Evolutionary conservation across 768 basidiomycete genomes (phyloP).

Genomic region (Lentinula edodes): DNA sequence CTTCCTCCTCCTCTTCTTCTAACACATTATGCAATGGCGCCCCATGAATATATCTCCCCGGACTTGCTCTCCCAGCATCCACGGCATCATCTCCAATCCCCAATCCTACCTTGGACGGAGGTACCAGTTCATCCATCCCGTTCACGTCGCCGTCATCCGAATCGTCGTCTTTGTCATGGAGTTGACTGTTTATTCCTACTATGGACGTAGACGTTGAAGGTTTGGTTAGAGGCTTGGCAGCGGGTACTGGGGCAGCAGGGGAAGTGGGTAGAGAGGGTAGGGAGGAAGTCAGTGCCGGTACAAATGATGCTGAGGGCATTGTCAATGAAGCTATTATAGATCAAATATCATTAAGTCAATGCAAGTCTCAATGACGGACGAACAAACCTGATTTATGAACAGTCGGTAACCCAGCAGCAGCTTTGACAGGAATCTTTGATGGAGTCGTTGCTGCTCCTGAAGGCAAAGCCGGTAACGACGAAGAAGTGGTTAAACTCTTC

Average conservation of each 20-base stretch:
- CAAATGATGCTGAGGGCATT: slow-evolving; percentile 11
- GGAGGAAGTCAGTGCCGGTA: not conserved
- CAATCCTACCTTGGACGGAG: slow-evolving; percentile 22
- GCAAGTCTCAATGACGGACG: slow-evolving; percentile 12
- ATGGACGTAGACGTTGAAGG: not conserved
- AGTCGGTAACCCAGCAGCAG: slow-evolving; percentile 4
- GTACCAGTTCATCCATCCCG: not conserved
- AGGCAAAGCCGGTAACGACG: slow-evolving; percentile 25
- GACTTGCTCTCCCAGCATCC: slow-evolving; percentile 55
- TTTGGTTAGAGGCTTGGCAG: not conserved
- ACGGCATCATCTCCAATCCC: slow-evolving; percentile 38
- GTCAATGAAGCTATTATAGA: not conserved
- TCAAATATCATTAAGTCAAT: not conserved
- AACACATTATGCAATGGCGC: slow-evolving; percentile 83
- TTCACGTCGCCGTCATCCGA: not conserved
- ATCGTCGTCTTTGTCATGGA: not conserved
- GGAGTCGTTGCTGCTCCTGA: slow-evolving; percentile 8
- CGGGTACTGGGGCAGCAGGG: not conserved
- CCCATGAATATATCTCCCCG: slow-evolving; percentile 74
- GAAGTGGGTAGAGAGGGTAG: slow-evolving; percentile 14
- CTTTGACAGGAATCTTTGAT: slow-evolving; percentile 13
- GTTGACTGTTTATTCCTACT: not conserved
- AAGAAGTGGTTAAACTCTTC: slow-evolving; percentile 18
- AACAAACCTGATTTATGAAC: slow-evolving; percentile 15
- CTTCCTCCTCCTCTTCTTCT: slow-evolving; percentile 73